Conservation (phyloP, 1,284 basidiomycete genomes). For the Malassezia sympodialis region DNA sequence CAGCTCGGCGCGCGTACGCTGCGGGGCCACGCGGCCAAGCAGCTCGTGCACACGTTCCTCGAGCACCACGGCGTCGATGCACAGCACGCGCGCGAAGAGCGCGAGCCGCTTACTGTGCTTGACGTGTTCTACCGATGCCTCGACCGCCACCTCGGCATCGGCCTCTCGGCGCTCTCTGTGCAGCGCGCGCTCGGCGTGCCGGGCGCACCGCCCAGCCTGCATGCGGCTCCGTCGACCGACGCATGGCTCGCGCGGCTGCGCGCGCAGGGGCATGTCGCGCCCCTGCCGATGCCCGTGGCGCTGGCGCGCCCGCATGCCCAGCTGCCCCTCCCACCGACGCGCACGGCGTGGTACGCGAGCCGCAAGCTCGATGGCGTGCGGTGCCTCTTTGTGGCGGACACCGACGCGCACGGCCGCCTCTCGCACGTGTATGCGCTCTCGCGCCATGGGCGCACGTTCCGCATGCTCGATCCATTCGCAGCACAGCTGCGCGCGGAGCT, state of each 20-base stretch:
- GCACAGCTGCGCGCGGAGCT: conserved; percentile 18
- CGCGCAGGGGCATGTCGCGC: background rate
- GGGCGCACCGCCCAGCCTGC: background rate
- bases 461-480: conserved; percentile 19
- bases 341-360: conserved; percentile 23
- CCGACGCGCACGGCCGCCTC: background rate
- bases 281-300: conserved; percentile 19
- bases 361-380: conserved; percentile 34
- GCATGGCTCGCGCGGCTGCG: background rate
- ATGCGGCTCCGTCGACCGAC: background rate
- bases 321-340: conserved; percentile 12
- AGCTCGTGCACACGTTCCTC: conserved; percentile 21
- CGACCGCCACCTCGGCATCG: conserved; percentile 31
- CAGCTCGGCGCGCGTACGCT: conserved; percentile 16
- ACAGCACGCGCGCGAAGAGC: conserved; percentile 11
- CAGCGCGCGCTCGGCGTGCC: conserved; percentile 15
- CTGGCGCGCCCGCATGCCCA: conserved; percentile 16
- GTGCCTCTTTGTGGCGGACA: conserved; percentile 21
- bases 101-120: conserved; percentile 1
- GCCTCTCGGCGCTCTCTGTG: conserved; percentile 22
- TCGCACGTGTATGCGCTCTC: conserved; percentile 20
- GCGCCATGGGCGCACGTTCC: conserved; percentile 22
- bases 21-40: conserved; percentile 22
- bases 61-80: conserved; percentile 21
- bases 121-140: conserved; percentile 31